A percentile compares a stretch with the other conserved stretches of the same genome.
These are phyloP conservation scores for Fagopyrum homotropicum DNA, from an alignment of 148 eudicot genomes.

Conservation along the genomic window DNA sequence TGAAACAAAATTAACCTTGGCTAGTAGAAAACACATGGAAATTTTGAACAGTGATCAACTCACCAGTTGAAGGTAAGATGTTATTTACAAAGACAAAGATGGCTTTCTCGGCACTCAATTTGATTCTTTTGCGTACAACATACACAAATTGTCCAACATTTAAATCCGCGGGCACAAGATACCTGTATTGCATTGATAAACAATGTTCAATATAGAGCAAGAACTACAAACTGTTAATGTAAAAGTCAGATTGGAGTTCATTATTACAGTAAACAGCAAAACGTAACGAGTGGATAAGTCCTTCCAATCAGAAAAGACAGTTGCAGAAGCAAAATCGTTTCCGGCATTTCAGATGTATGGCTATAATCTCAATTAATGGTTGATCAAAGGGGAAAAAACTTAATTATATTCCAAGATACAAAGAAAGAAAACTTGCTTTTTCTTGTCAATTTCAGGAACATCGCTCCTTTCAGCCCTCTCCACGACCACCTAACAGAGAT, in stretches of 20 bases:
- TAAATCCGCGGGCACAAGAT: conserved; percentile 47
- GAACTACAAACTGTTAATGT: not conserved
- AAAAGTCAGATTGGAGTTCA: not conserved
- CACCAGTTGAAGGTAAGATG: conserved; percentile 48
- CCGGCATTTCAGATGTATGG: not conserved
- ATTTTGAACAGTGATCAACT: not conserved
- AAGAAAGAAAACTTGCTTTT: conserved; percentile 29
- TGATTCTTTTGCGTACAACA: conserved; percentile 46
- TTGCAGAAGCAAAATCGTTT: not conserved
- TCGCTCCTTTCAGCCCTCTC: conserved; percentile 43
- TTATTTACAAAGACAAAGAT: conserved; percentile 47
- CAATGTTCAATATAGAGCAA: not conserved
- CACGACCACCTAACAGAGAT: conserved; percentile 31
- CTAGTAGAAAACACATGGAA: not conserved
- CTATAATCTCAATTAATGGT: not conserved
- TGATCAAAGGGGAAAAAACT: not conserved
- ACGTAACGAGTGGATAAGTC: too few species aligned
- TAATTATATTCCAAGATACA: not conserved
- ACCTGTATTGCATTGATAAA: conserved; percentile 22
- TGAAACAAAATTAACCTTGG: not conserved
- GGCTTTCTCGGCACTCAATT: conserved; percentile 52
- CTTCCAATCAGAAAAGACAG: not conserved
- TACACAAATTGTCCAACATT: conserved; percentile 55
- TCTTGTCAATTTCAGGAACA: conserved; percentile 43
- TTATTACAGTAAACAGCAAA: too few species aligned